phyloP scores from a whole-genome alignment of 805 yeast genomes.

The Saccharomyces mikatae region DNA sequence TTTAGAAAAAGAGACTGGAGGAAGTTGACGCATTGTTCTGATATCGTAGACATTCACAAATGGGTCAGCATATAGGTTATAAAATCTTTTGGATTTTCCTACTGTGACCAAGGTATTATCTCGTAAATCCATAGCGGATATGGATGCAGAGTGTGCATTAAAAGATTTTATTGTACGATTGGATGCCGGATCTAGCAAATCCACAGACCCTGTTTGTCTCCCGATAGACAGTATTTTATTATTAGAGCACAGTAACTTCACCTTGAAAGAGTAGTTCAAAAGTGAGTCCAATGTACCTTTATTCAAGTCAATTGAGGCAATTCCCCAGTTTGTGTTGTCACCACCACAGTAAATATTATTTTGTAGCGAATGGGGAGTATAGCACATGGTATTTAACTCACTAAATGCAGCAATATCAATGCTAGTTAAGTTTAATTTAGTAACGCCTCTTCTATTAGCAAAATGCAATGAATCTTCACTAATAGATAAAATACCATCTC shows the following conservation, averaged over 20 bases:
- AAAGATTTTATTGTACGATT: slow-evolving; percentile 44
- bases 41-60: slow-evolving; percentile 77
- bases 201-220: slow-evolving; percentile 50
- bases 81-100: slow-evolving; percentile 65
- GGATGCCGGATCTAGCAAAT: slow-evolving; percentile 52
- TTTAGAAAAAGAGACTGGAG: slow-evolving; percentile 78
- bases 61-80: slow-evolving; percentile 59
- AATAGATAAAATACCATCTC: slow-evolving; percentile 51
- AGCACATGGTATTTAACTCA: slow-evolving; percentile 36
- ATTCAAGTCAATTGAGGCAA: slow-evolving; percentile 37
- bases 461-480: slow-evolving; percentile 45
- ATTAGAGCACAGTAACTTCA: slow-evolving; percentile 42
- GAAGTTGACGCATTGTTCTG: slow-evolving; percentile 56
- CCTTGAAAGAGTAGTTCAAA: slow-evolving; percentile 38
- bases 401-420: slow-evolving; percentile 28
- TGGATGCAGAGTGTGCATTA: slow-evolving; percentile 49
- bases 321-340: slow-evolving; percentile 21
- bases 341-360: slow-evolving; percentile 42
- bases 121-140: slow-evolving; percentile 57
- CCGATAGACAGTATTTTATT: slow-evolving; percentile 53
- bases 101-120: slow-evolving; percentile 69
- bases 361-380: slow-evolving; percentile 32
- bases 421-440: slow-evolving; percentile 29
- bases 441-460: slow-evolving; percentile 50
- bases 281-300: slow-evolving; percentile 32